Evolutionary conservation across 495 filamentous ascomycete genomes (phyloP), one percentile per base, ranked within the genome.

Genomic region (Cryomyces antarcticus): DNA sequence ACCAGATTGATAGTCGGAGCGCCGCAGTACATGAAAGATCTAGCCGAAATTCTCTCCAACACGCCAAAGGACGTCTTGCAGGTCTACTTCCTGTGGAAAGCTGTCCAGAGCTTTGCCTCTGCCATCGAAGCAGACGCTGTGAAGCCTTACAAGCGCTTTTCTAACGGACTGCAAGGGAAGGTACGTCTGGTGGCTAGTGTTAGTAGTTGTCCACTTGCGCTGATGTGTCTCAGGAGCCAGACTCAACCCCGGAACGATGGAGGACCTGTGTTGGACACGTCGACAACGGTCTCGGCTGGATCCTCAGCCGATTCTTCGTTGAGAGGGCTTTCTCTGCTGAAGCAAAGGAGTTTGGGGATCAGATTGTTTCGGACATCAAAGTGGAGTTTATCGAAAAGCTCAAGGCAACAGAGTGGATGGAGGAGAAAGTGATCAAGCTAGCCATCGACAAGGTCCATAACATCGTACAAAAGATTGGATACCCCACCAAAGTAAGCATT

Each of bases 401-500:
- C 24, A 62, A 68, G 37, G 62, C 57, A 13, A 66, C 76, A 5
- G 56, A 61, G 11, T 85, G 80, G 79, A 82, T 85, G 76, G 73
- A 72, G 44, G 60, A 74, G 6, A 69, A 72, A 36, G 71, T 79
- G 28, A 69, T 71, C 36, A 62, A 72, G 44, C 54, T 73, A 24
- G 77, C 74, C 30, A 71, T 71, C 37, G 56, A 77, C 46, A 85
- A 85, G 54, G 73, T 81, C 12, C 66, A 72, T 45, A 77, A 78
- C 40, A 81, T 83, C 47, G 60, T 72, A 30, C 75, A 81, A 55
- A 80, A 82, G 51, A 81, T 85, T 36, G 80, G 78, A 4, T 85
- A 75, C 54, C 78, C 76, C 7, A 77, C 73, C 24, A 69, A 70
- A 24, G 17, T 24, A 24, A 24, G 17, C 17, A 24, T 24, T 2